A percentile compares a stretch with the other conserved stretches of the same genome.
Conservation (phyloP, 495 filamentous ascomycete species). For the Astrothelium subdiscretum region DNA sequence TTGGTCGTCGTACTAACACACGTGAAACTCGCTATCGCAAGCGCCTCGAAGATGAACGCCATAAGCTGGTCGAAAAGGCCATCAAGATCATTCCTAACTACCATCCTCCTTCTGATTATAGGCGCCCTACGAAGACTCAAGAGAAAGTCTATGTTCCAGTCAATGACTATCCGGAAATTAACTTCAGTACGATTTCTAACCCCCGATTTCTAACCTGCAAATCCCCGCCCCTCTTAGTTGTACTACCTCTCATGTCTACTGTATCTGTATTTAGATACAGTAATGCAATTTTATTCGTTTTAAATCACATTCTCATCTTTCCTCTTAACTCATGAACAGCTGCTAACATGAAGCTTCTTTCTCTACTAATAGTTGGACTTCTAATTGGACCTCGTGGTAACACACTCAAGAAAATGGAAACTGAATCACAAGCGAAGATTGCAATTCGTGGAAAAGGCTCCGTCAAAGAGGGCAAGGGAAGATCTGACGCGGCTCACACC, state of each 20-base stretch:
- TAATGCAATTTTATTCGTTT: conserved; percentile 41
- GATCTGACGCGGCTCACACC: conserved; percentile 94
- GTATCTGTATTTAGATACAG: conserved; percentile 22
- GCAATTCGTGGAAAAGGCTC: conserved; percentile 98
- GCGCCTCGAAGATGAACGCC: conserved; percentile 92
- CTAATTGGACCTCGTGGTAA: conserved; percentile 99
- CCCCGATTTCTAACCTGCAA: conserved; percentile 60
- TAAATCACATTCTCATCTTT: conserved; percentile 18
- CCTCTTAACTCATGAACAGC: conserved; percentile 29
- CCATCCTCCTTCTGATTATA: conserved; percentile 92
- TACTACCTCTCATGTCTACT: conserved; percentile 19
- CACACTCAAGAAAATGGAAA: conserved; percentile 98
- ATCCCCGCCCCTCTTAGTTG: conserved; percentile 11
- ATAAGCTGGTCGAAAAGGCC: conserved; percentile 94
- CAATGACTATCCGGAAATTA: conserved; percentile 99
- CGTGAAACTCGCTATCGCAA: conserved; percentile 96
- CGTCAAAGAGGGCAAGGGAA: conserved; percentile 98
- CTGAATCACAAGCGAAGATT: conserved; percentile 93
- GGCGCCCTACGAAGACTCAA: conserved; percentile 96
- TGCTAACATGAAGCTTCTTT: conserved; percentile 88
- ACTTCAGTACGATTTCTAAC: conserved; percentile 99
- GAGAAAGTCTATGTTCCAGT: conserved; percentile 99
- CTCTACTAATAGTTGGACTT: conserved; percentile 92
- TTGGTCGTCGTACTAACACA: conserved; percentile 95
- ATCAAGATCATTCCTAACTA: conserved; percentile 99